Conservation (phyloP, 768 basidiomycete genomes). For the Boletus vermiculosoides region DNA sequence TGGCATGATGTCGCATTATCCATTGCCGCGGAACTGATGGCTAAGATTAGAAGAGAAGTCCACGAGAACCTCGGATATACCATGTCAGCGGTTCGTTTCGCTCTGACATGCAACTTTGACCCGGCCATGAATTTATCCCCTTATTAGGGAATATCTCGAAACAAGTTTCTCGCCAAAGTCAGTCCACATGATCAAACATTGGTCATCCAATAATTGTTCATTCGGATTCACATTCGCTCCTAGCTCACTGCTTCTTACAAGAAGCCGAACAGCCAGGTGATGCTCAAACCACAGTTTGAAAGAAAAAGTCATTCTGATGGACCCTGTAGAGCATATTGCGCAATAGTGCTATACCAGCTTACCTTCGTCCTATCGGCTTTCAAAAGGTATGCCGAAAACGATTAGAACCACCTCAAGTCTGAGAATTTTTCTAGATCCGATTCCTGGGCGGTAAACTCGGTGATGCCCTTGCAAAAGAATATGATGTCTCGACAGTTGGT, state of each 20-base stretch:
- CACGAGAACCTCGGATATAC: slow-evolving; percentile 78
- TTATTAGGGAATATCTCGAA: slow-evolving; percentile 79
- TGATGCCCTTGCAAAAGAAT: slow-evolving; percentile 79
- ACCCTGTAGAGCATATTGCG: slow-evolving; percentile 72
- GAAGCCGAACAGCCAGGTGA: slow-evolving; percentile 85
- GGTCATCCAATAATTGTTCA: neutral
- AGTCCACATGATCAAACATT: slow-evolving; percentile 7
- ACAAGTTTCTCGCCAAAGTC: slow-evolving; percentile 95
- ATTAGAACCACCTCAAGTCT: neutral
- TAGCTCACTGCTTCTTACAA: slow-evolving; percentile 88
- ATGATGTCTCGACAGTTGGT: slow-evolving; percentile 84
- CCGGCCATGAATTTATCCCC: neutral
- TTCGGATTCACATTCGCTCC: slow-evolving; percentile 1
- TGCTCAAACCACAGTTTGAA: slow-evolving; percentile 1
- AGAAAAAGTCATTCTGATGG: slow-evolving; percentile 1
- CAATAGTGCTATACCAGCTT: slow-evolving; percentile 78
- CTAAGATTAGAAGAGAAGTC: slow-evolving; percentile 67
- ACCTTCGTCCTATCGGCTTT: slow-evolving; percentile 82
- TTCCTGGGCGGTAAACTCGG: slow-evolving; percentile 96
- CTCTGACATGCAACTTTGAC: neutral
- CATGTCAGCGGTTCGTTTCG: slow-evolving; percentile 75
- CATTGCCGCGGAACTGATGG: slow-evolving; percentile 85
- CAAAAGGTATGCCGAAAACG: slow-evolving; percentile 57
- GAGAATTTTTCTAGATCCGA: slow-evolving; percentile 61
- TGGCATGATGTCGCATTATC: slow-evolving; percentile 95